These are phyloP conservation scores for Oryza officinalis DNA, from an alignment of 176 grass and related monocot species.

Conservation along the genomic window DNA sequence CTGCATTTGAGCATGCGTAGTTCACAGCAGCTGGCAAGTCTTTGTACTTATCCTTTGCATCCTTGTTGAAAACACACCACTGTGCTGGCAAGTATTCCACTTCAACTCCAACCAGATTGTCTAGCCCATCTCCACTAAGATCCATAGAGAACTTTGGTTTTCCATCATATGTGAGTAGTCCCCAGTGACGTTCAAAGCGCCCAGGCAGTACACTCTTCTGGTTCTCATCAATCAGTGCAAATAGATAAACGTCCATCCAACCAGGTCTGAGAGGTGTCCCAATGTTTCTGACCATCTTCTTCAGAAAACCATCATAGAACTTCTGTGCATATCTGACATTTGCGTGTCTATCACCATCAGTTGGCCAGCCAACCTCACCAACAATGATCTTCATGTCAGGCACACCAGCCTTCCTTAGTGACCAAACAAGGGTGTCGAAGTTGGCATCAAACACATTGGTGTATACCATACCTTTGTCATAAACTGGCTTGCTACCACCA, in stretches of 20 bases:
- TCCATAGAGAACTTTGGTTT: conserved; percentile 81
- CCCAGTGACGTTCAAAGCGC: conserved; percentile 83
- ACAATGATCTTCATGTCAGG: conserved; percentile 76
- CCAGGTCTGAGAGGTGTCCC: conserved; percentile 78
- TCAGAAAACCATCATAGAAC: conserved; percentile 78
- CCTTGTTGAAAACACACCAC: conserved; percentile 76
- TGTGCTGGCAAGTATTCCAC: conserved; percentile 62
- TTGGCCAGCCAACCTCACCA: conserved; percentile 89
- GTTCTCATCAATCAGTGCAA: conserved; percentile 83
- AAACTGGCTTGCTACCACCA: conserved; percentile 50
- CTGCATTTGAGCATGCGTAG: conserved; percentile 65
- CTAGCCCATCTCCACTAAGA: conserved; percentile 55
- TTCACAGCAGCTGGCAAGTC: conserved; percentile 54
- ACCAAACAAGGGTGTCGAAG: conserved; percentile 86
- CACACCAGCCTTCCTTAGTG: conserved; percentile 70
- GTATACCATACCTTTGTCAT: conserved; percentile 74
- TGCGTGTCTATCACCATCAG: conserved; percentile 69
- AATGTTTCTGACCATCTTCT: conserved; percentile 55
- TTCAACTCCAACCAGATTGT: conserved; percentile 47
- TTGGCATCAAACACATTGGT: conserved; percentile 84
- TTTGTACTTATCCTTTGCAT: conserved; percentile 53
- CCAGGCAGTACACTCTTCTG: conserved; percentile 77
- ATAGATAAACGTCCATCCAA: conserved; percentile 69
- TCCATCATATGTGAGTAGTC: conserved; percentile 67
- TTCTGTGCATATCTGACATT: conserved; percentile 62